These are phyloP conservation scores for Yarrowia sp. DNA, from an alignment of 805 yeast genomes.

Conservation along the genomic window DNA sequence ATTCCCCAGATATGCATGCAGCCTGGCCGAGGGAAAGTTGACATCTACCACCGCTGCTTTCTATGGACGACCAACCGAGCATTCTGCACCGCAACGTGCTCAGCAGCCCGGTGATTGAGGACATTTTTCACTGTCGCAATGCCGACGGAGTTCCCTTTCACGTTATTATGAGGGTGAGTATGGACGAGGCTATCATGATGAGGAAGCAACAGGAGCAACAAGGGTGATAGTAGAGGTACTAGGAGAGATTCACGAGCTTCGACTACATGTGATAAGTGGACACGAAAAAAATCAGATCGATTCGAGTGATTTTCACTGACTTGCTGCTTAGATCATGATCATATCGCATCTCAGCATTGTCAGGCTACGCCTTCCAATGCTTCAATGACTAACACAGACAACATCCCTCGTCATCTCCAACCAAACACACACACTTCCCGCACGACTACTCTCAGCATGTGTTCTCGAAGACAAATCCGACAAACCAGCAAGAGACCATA, in stretches of 20 bases:
- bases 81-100: constrained; percentile 18
- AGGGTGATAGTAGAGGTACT: background rate
- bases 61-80: constrained; percentile 17
- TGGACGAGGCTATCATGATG: too few relatives aligned
- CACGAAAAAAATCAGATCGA: too few relatives aligned
- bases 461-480: background rate
- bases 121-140: constrained; percentile 18
- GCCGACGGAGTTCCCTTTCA: constrained; percentile 13
- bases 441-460: constrained; percentile 4
- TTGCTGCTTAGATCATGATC: too few relatives aligned
- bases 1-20: constrained; percentile 2
- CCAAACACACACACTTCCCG: constrained; percentile 7
- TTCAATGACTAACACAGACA: constrained; percentile 18
- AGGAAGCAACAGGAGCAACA: too few relatives aligned
- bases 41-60: background rate
- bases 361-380: too few relatives aligned
- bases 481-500: background rate
- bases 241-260: too few relatives aligned
- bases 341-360: too few relatives aligned
- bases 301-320: too few relatives aligned
- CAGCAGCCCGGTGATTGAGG: constrained; percentile 19
- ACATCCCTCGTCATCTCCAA: constrained; percentile 8
- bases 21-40: background rate
- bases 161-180: constrained; percentile 11
- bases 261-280: too few relatives aligned